These are phyloP conservation scores for Suillus occidentalis DNA, from an alignment of 768 basidiomycete species.

Conservation along the genomic window DNA sequence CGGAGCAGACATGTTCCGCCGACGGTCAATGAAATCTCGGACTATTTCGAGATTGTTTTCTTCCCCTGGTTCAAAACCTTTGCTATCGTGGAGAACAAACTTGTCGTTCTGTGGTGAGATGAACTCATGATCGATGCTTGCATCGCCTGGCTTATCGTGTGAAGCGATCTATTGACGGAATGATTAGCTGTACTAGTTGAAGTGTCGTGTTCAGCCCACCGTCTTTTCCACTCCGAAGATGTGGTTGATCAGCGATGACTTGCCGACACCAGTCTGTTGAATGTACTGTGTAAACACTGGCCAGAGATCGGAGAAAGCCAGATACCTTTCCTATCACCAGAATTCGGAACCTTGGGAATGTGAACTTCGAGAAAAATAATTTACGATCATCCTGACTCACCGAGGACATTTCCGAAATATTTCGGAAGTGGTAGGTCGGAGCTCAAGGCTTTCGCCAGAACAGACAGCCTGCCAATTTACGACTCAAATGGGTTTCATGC, in stretches of 20 bases:
- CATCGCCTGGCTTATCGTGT: conserved; percentile 10
- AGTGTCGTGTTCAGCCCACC: not conserved
- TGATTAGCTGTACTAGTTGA: not conserved
- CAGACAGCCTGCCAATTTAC: not conserved
- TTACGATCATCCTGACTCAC: not conserved
- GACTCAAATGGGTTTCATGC: not conserved
- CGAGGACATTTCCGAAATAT: conserved; percentile 3
- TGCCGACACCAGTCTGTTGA: conserved; percentile 8
- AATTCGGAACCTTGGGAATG: conserved; percentile 8
- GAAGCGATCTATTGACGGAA: not conserved
- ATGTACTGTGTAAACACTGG: not conserved
- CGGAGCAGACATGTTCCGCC: not conserved
- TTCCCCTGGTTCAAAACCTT: conserved; percentile 17
- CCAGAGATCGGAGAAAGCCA: not conserved
- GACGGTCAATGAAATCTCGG: conserved; percentile 11
- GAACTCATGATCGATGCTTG: conserved; percentile 14
- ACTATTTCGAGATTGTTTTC: conserved; percentile 5
- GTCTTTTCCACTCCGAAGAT: conserved; percentile 4
- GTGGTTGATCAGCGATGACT: conserved; percentile 6
- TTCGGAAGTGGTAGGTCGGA: conserved; percentile 4
- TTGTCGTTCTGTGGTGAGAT: conserved; percentile 13
- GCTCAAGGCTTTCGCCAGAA: not conserved
- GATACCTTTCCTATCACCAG: conserved; percentile 11
- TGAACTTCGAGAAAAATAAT: not conserved
- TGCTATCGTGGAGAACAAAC: conserved; percentile 19